These are phyloP conservation scores for Macadamia tetraphylla DNA, from an alignment of 164 flowering plant species.

Conservation along the genomic window DNA sequence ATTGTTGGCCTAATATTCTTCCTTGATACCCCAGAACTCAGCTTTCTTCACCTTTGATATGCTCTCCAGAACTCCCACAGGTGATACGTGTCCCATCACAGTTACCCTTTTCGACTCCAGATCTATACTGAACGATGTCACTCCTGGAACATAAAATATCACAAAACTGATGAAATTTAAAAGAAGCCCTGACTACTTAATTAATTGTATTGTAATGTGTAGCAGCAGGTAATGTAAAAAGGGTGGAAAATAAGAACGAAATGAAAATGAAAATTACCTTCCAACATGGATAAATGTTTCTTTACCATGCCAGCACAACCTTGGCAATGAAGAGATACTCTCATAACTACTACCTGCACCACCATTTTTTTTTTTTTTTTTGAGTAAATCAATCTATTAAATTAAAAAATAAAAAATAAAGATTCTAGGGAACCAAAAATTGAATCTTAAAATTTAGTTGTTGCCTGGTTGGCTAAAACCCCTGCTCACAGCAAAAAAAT, in stretches of 20 bases:
- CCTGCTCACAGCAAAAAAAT: too few species aligned
- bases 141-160: conserved; percentile 40
- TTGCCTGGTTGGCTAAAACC: too few species aligned
- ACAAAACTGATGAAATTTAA: neutral
- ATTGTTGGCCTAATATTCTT: too few species aligned
- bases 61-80: conserved; percentile 64
- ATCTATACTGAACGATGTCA: conserved; percentile 82
- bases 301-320: conserved; percentile 90
- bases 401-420: too few species aligned
- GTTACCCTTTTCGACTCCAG: conserved; percentile 75
- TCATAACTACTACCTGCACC: conserved; percentile 75
- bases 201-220: neutral
- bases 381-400: too few species aligned
- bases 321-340: conserved; percentile 86
- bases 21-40: conserved; percentile 85
- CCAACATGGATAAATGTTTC: conserved; percentile 87
- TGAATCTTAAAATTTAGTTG: too few species aligned
- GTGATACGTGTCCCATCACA: conserved; percentile 81
- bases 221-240: too few species aligned
- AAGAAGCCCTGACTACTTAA: neutral
- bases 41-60: conserved; percentile 80
- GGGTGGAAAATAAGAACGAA: too few species aligned
- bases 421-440: too few species aligned
- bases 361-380: too few species aligned
- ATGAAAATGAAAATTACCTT: conserved; percentile 41